phyloP scores from a whole-genome alignment of 257 asterid species.

The Schizonepeta tenuifolia region DNA sequence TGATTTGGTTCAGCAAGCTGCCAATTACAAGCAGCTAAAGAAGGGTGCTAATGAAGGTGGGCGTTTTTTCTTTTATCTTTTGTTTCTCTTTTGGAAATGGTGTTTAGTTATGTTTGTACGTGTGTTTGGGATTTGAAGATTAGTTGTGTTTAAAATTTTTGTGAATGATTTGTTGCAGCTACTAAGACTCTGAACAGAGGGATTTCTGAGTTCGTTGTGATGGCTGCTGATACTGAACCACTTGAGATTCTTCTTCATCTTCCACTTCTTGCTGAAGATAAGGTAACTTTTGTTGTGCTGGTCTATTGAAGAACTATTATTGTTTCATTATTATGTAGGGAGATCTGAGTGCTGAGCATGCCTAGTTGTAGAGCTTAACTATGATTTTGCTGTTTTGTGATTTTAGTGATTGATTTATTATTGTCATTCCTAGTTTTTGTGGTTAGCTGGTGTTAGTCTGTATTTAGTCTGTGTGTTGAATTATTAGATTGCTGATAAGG shows the following conservation, averaged over 20 bases:
- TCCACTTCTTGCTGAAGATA: conserved; percentile 94
- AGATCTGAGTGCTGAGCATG: no score
- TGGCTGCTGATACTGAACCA: conserved; percentile 97
- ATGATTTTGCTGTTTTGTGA: neutral
- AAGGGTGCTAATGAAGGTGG: conserved; percentile 98
- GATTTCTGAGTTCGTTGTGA: conserved; percentile 84
- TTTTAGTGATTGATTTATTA: neutral
- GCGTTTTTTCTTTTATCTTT: no score
- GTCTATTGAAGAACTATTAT: neutral
- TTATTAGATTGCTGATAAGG: neutral
- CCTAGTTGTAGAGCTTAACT: neutral
- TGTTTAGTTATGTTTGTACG: neutral
- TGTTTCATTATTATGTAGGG: neutral
- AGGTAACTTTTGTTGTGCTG: conserved; percentile 46
- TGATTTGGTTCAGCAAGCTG: conserved; percentile 91
- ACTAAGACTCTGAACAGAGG: conserved; percentile 94
- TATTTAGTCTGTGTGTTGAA: neutral
- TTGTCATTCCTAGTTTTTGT: neutral
- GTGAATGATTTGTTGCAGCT: conserved; percentile 53
- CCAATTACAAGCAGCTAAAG: conserved; percentile 89
- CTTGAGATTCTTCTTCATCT: conserved; percentile 94
- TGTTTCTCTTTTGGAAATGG: neutral
- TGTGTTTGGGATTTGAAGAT: conserved; percentile 1
- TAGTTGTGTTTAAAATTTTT: neutral
- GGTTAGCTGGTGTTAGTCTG: neutral